Percentiles rank a stretch among this genome's conserved stretches.
phyloP scores from a whole-genome alignment of 2,329 filamentous ascomycete genomes.

The Sodiomyces alkalinus region DNA sequence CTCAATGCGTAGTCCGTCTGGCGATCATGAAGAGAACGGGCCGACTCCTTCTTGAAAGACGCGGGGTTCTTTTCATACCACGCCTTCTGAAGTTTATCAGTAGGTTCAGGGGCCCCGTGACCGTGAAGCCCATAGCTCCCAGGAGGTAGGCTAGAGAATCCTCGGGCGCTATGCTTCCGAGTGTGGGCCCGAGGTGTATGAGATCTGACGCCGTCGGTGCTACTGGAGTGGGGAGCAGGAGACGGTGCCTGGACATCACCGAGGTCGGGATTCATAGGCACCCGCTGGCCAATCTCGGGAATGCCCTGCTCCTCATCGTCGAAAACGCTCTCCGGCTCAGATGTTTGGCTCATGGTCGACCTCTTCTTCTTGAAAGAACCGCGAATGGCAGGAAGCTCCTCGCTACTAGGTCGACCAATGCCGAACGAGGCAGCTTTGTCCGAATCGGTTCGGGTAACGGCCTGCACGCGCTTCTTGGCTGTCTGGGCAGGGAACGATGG shows the following conservation, averaged over 20 bases:
- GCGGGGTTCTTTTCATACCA: slow-evolving; percentile 93
- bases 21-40: slow-evolving; percentile 36
- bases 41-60: slow-evolving; percentile 57
- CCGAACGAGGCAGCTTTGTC: slow-evolving; percentile 71
- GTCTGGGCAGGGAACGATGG: slow-evolving; percentile 69
- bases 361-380: slow-evolving; percentile 49
- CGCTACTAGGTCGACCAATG: slow-evolving; percentile 51
- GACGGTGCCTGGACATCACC: slow-evolving; percentile 95
- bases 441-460: slow-evolving; percentile 86
- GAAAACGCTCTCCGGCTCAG: slow-evolving; percentile 20
- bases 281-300: slow-evolving; percentile 79
- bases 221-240: slow-evolving; percentile 41
- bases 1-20: slow-evolving; percentile 68
- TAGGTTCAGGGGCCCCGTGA: slow-evolving; percentile 50
- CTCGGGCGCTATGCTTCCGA: slow-evolving; percentile 58
- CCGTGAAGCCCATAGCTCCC: slow-evolving; percentile 90
- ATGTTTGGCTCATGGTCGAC: slow-evolving; percentile 39
- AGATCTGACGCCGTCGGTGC: slow-evolving; percentile 15
- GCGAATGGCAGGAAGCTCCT: slow-evolving; percentile 32
- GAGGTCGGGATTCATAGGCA: slow-evolving; percentile 84
- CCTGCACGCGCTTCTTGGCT: slow-evolving; percentile 68
- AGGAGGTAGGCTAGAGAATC: slow-evolving; percentile 54
- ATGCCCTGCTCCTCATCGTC: slow-evolving; percentile 70
- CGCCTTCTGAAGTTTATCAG: slow-evolving; percentile 74
- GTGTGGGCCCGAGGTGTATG: slow-evolving; percentile 38